A percentile compares a stretch with the other conserved stretches of the same genome.
Evolutionary conservation across 441 rosid genomes (phyloP).

Genomic region (Capsella rubella): DNA sequence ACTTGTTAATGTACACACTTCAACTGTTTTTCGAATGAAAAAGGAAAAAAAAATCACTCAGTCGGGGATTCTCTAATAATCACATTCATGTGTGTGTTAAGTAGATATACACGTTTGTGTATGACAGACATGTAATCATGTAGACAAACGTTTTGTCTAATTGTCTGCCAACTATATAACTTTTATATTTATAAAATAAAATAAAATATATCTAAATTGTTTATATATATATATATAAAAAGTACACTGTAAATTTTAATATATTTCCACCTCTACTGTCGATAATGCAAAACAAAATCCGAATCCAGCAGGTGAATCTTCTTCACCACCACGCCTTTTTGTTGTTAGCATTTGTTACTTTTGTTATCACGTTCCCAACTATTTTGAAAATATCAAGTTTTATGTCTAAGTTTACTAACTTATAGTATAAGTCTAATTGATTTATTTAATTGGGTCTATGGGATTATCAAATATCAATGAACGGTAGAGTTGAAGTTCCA

Average conservation of each 20-base stretch:
- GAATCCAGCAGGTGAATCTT: constrained; percentile 44
- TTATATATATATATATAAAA: no score
- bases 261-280: background rate
- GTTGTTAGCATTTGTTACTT: constrained; percentile 1
- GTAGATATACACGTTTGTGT: constrained; percentile 1
- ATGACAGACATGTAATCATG: constrained; percentile 24
- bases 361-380: constrained; percentile 23
- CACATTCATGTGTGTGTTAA: background rate
- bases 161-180: constrained; percentile 17
- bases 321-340: constrained; percentile 35
- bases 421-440: background rate
- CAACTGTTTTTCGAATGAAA: background rate
- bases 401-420: background rate
- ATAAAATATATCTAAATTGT: background rate
- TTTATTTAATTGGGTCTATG: constrained; percentile 5
- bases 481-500: background rate
- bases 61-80: background rate
- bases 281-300: constrained; percentile 29
- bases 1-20: background rate
- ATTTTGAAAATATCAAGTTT: background rate
- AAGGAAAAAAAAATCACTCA: background rate
- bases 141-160: constrained; percentile 31
- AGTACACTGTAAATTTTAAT: background rate
- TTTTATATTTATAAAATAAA: background rate
- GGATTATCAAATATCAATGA: background rate